phyloP scores from a whole-genome alignment of 345 rosid genomes.

The Cardiospermum halicacabum region DNA sequence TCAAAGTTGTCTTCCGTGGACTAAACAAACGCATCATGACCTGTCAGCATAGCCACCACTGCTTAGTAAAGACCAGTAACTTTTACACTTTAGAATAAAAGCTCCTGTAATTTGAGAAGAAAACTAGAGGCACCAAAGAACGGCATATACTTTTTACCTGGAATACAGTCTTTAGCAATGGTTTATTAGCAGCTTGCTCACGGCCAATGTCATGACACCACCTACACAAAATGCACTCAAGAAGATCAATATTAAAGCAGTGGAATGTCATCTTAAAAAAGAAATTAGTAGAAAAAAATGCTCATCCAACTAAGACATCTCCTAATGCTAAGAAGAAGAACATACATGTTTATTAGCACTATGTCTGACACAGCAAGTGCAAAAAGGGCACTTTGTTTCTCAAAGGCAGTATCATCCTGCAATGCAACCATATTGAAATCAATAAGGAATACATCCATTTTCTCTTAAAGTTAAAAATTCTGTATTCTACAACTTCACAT shows the following conservation, averaged over 20 bases:
- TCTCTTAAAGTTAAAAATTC: neutral
- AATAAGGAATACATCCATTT: conserved; percentile 13
- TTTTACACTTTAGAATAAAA: no score
- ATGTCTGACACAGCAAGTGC: conserved; percentile 99
- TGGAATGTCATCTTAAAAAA: neutral
- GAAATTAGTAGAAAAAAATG: conserved; percentile 3
- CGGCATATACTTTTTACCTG: conserved; percentile 48
- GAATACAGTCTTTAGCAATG: conserved; percentile 95
- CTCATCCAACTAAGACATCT: neutral
- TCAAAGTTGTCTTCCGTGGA: conserved; percentile 94
- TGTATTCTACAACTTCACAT: neutral
- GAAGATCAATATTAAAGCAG: conserved; percentile 12
- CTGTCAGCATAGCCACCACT: conserved; percentile 37
- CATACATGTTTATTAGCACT: conserved; percentile 97
- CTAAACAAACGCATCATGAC: conserved; percentile 99
- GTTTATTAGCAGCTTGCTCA: conserved; percentile 99
- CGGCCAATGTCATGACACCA: conserved; percentile 99
- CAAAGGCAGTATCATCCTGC: conserved; percentile 98
- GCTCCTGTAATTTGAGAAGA: no score
- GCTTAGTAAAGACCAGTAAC: conserved; percentile 18
- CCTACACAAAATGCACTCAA: conserved; percentile 42
- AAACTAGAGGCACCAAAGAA: conserved; percentile 15
- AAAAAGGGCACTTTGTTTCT: conserved; percentile 99
- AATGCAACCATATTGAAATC: conserved; percentile 10
- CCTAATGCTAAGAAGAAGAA: conserved; percentile 6